Evolutionary conservation across 2,329 filamentous ascomycete species (phyloP), one percentile per base, ranked within the genome.

Genomic region (Tolypocladium inflatum): DNA sequence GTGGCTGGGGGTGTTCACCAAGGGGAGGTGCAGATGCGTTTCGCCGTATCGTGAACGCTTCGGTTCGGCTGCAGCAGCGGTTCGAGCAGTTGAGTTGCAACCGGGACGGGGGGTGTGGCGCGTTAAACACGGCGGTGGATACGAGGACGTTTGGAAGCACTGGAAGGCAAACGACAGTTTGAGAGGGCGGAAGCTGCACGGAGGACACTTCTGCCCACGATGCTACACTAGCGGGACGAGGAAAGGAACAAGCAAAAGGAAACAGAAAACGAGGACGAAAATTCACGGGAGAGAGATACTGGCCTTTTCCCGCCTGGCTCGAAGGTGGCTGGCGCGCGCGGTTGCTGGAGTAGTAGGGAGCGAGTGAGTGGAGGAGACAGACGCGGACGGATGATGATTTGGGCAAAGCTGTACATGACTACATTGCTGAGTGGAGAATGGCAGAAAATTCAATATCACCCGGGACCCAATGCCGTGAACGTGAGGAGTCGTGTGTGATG

Each of bases 371-470:
- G 39, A 59, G 57, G 58, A 55, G 62, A 65, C 63, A 64, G 63
- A 67, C 56, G 59, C 62, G 65, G 63, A 68, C 60, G 62, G 64
- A 68, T 61, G 65, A 62, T 64, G 66, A 60, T 65, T 65, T 64
- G 64, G 59, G 65, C 64, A 66, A 63, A 66, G 67, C 65, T 67
- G 66, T 68, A 67, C 62, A 66, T 63, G 66, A 67, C 64, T 66
- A 61, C 58, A 55, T 62, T 59, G 60, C 57, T 55, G 66, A 65
- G 63, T 62, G 65, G 65, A 66, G 63, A 63, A 60, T 64, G 63
- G 63, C 62, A 64, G 65, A 58, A 48, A 33, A 55, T 57, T 53
- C 42, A 55, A 39, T 23, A 56, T 52, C 13, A 19, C 45, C 38
- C 2, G 15, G 13, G 9, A 13, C 11, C 11, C 38, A 43, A 45